Percentiles rank a stretch among this genome's conserved stretches.
These are phyloP conservation scores for Colletotrichum tanaceti DNA, from an alignment of 2,329 filamentous ascomycete species.

Conservation along the genomic window DNA sequence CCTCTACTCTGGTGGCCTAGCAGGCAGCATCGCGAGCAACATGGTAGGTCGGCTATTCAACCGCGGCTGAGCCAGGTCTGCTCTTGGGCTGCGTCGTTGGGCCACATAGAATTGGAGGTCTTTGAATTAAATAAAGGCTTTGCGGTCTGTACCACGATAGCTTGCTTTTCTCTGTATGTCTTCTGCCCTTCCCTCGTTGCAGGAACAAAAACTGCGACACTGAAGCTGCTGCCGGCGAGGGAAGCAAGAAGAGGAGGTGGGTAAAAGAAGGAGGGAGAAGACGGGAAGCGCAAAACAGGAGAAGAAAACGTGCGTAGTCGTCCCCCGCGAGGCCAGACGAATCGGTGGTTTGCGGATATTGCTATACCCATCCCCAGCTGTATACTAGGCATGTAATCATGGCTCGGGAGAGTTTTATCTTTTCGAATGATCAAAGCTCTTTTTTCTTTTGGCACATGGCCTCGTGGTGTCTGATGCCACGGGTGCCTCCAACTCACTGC, in stretches of 20 bases:
- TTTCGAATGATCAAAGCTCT: neutral
- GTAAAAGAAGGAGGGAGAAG: neutral
- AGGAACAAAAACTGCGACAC: neutral
- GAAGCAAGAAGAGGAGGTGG: neutral
- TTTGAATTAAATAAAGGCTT: neutral
- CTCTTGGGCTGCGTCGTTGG: neutral
- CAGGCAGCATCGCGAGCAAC: conserved; percentile 69
- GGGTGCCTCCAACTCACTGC: neutral
- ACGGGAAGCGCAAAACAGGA: conserved; percentile 2
- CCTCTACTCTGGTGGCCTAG: conserved; percentile 68
- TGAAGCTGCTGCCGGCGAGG: neutral
- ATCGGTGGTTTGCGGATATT: conserved; percentile 26
- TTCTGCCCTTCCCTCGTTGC: neutral
- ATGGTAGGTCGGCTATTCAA: conserved; percentile 71
- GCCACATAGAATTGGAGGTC: neutral
- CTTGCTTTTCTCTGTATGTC: neutral
- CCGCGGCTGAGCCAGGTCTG: conserved; percentile 47
- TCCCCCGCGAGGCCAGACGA: conserved; percentile 4
- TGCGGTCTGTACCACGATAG: neutral
- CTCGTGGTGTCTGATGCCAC: neutral
- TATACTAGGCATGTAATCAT: conserved; percentile 40
- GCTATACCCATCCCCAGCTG: conserved; percentile 39
- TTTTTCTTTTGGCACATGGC: neutral
- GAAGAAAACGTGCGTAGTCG: neutral
- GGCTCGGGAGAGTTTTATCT: neutral